Evolutionary conservation across 345 rosid species (phyloP), one percentile per base, ranked within the genome.

Genomic region (Balakata baccata): DNA sequence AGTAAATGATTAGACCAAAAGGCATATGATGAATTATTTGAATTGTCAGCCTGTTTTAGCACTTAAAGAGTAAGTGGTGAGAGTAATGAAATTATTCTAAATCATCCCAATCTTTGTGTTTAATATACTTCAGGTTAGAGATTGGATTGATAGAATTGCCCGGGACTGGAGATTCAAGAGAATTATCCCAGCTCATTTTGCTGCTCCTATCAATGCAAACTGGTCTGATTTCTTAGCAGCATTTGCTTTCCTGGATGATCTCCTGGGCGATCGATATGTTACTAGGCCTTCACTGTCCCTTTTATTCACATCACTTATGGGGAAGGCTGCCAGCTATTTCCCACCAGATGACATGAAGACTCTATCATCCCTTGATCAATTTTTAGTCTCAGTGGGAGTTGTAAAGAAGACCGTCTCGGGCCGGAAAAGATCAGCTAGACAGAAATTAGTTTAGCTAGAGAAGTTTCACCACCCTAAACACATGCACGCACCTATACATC

Each of bases 271-370:
- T 52, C 86, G 85, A 17, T 90, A 92, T 5, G 78, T 82, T 51
- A 87, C 86, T 39, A 86, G 90, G 46, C 92, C 97, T 70, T 89
- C 95, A 0, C 81, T 94, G 10, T 86, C 95, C 52, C 86, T 89
- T 64, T 81, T 92, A 70, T 85, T 94, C 66, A 46, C 97, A 52
- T 87, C 87, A 23, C 79, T 94, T 6, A 84, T 92, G 90, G 97
- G 98, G 41, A 92, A 90, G 84, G 97, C 98, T 10, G 98, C 97
- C 11, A 89, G 90, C 71, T 92, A 94, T 87, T 94, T 94, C 81
- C 97, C 98, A 46, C 97, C 97, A 0, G 98, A 94, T 66, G 98
- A 93, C 85, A 93, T 93, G 98, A 91, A 85, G 83, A 93, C 96
- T 41, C 78, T 90, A 23, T 94, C 97, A 59, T 91, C 97, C 52